These are phyloP conservation scores for Wickerhamomyces subpelliculosus DNA, from an alignment of 805 yeast species.

Conservation along the genomic window DNA sequence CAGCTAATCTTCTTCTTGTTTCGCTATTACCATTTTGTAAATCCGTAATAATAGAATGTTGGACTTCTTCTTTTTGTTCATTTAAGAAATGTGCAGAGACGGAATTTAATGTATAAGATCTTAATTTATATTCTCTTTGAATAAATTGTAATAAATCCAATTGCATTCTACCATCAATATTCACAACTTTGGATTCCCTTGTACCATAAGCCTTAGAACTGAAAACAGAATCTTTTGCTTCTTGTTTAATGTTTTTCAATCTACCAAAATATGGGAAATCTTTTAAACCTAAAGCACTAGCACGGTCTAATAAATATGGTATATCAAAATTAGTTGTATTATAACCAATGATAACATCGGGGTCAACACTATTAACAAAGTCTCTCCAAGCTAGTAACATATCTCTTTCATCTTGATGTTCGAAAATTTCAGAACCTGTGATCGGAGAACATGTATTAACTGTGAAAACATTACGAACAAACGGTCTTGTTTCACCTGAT, in stretches of 20 bases:
- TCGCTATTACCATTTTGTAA: slow-evolving; percentile 89
- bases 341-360: slow-evolving; percentile 96
- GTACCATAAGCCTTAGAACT: slow-evolving; percentile 96
- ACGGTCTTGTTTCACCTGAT: slow-evolving; percentile 81
- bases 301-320: slow-evolving; percentile 87
- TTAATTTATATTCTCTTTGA: slow-evolving; percentile 89
- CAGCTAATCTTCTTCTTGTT: slow-evolving; percentile 91
- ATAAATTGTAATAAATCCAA: slow-evolving; percentile 86
- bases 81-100: slow-evolving; percentile 91
- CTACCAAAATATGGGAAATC: slow-evolving; percentile 87
- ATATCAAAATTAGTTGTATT: slow-evolving; percentile 92
- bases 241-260: slow-evolving; percentile 59
- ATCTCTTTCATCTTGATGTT: slow-evolving; percentile 67
- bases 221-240: slow-evolving; percentile 72
- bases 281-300: slow-evolving; percentile 56
- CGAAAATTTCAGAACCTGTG: slow-evolving; percentile 86
- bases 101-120: slow-evolving; percentile 91
- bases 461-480: slow-evolving; percentile 90
- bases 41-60: slow-evolving; percentile 92
- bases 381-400: slow-evolving; percentile 85
- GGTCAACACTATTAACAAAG: slow-evolving; percentile 78
- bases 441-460: slow-evolving; percentile 88
- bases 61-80: slow-evolving; percentile 98
- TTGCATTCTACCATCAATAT: slow-evolving; percentile 95
- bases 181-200: slow-evolving; percentile 83